A percentile compares a stretch with the other conserved stretches of the same genome.
Conservation (phyloP, 495 filamentous ascomycete species). For the Cercophora newfieldiana region DNA sequence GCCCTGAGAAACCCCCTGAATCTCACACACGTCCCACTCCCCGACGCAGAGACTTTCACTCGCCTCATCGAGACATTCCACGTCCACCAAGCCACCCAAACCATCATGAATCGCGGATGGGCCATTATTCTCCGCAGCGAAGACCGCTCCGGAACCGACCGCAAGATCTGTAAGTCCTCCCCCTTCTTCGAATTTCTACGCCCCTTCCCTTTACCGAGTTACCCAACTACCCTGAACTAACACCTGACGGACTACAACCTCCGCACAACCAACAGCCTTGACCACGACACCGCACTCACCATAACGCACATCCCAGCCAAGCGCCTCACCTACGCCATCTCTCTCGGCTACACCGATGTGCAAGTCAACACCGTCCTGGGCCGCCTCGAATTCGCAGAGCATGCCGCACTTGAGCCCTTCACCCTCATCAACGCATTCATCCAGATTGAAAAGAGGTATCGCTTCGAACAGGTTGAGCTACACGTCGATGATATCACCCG, state of each 20-base stretch:
- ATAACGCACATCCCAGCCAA: slow-evolving; percentile 10
- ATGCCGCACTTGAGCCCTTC: slow-evolving; percentile 4
- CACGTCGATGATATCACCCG: slow-evolving; percentile 5
- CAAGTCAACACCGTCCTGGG: slow-evolving; percentile 4
- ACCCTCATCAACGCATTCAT: slow-evolving; percentile 16
- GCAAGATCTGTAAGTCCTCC: neutral
- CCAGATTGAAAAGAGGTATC: slow-evolving; percentile 9
- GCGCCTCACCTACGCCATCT: slow-evolving; percentile 9
- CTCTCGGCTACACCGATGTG: neutral
- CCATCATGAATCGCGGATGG: slow-evolving; percentile 16
- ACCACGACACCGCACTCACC: slow-evolving; percentile 9
- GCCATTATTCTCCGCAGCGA: slow-evolving; percentile 4
- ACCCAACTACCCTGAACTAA: neutral
- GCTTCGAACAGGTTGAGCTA: slow-evolving; percentile 14
- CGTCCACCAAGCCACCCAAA: slow-evolving; percentile 4
- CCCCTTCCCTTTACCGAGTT: neutral
- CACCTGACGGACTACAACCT: slow-evolving; percentile 6
- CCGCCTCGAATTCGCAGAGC: slow-evolving; percentile 6
- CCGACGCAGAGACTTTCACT: neutral
- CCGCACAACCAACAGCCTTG: slow-evolving; percentile 9
- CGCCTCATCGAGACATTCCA: slow-evolving; percentile 9
- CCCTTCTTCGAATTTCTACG: neutral
- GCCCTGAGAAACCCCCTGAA: neutral
- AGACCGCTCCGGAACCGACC: neutral
- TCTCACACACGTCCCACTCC: neutral